phyloP scores from a whole-genome alignment of 2,329 filamentous ascomycete genomes.

The Aspergillus carbonarius region DNA sequence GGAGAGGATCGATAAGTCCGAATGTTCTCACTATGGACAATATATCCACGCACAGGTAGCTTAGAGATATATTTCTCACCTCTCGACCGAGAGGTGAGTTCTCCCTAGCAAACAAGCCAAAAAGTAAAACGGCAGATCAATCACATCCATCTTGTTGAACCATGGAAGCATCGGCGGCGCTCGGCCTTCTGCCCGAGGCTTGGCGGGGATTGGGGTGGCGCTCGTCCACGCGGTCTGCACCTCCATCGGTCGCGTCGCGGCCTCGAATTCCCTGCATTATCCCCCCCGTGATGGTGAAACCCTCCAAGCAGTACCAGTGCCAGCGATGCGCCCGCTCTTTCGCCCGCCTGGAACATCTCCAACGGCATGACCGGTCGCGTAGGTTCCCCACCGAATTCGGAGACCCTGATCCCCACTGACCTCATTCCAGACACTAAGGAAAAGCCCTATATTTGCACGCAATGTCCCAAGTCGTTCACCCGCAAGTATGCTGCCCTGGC shows the following conservation, averaged over 20 bases:
- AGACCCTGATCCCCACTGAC: too few relatives aligned
- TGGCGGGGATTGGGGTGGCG: not conserved
- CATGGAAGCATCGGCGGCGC: too few relatives aligned
- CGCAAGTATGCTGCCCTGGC: slow-evolving; percentile 27
- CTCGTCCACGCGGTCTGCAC: not conserved
- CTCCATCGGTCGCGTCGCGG: not conserved
- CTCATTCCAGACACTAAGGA: slow-evolving; percentile 33
- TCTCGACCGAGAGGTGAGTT: not conserved
- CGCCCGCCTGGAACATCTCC: slow-evolving; percentile 36
- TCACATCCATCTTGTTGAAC: too few relatives aligned
- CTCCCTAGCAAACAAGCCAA: too few relatives aligned
- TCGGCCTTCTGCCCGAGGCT: not conserved
- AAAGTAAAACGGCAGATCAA: not conserved
- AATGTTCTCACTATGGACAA: too few relatives aligned
- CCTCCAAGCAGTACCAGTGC: slow-evolving; percentile 28
- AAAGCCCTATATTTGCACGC: slow-evolving; percentile 31
- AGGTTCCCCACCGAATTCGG: slow-evolving; percentile 9
- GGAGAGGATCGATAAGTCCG: too few relatives aligned
- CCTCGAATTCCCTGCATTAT: not conserved
- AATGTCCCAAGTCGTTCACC: slow-evolving; percentile 36
- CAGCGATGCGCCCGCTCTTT: slow-evolving; percentile 32
- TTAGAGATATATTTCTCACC: too few relatives aligned
- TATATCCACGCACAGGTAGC: too few relatives aligned
- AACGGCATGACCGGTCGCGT: slow-evolving; percentile 38
- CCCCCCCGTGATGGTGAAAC: slow-evolving; percentile 18